Base-by-base conservation (phyloP, 2,329 filamentous ascomycete genomes). In the Curvularia sp. region DNA sequence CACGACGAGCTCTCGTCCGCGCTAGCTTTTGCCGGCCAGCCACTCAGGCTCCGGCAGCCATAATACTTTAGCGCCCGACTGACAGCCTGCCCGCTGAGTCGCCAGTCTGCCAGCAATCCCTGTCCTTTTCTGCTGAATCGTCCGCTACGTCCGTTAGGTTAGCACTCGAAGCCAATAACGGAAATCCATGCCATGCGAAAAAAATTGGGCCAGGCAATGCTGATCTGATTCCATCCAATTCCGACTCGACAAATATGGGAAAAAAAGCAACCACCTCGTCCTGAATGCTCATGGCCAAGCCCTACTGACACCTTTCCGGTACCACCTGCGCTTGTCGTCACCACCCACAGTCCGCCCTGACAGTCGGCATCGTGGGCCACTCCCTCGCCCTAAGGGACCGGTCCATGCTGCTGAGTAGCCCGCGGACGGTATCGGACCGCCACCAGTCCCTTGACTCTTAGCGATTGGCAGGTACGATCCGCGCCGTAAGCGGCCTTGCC, bases 151-250 rank as follows among this genome's bases (percentile, higher is more conserved):
- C 55, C 58, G 65, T 70, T 68, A 69, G 59, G 65, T 70, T 68
- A 69, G 59, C 58, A 20, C 22, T 43, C 41, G 6, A 65, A 50
- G 63, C 73, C 73, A 76, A 77, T 72, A 58, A 65, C 58, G 51
- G 50, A 62, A 57, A 53, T 62, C 60, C 65, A 67, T 62, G 57
- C 60, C 64, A 58, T 61, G 52, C 64, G 10, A 65, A 64, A 68
- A 64, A 65, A 65, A 68, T 60, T 70, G 65, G 67, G 66, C 71
- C 66, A 68, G 68, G 65, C 65, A 73, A 67, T 64, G 70, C 74
- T 76, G 71, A 74, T 75, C 75, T 64, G 73, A 72, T 75, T 75
- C 64, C 64, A 67, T 76, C 66, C 66, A 65, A 65, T 73, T 77
- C 72, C 73, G 71, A 75, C 69, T 69, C 72, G 22, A 31, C 41